Percentiles rank a stretch among this genome's conserved stretches.
Evolutionary conservation across 2,329 filamentous ascomycete genomes (phyloP).

Genomic region (Polychaeton citri): DNA sequence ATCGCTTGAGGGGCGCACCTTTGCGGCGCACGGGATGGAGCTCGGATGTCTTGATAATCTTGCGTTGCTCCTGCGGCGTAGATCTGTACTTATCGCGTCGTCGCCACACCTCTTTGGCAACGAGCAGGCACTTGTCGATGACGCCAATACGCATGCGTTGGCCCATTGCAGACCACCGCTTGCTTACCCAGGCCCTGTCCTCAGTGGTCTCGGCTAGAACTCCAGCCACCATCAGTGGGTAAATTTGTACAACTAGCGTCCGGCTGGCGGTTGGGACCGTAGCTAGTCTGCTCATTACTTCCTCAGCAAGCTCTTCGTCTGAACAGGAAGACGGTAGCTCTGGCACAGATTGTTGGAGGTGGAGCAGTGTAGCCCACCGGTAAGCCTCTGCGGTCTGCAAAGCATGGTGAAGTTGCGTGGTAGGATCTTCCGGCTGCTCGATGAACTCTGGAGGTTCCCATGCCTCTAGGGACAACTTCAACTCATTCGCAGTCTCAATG

Average conservation of each 20-base stretch:
- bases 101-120: conserved; percentile 54
- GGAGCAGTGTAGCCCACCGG: conserved; percentile 51
- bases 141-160: conserved; percentile 53
- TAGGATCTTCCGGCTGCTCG: conserved; percentile 50
- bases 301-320: conserved; percentile 43
- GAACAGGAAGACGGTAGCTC: conserved; percentile 49
- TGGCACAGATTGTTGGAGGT: conserved; percentile 55
- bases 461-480: conserved; percentile 46
- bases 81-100: conserved; percentile 43
- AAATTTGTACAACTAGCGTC: conserved; percentile 56
- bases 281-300: conserved; percentile 47
- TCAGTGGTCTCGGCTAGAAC: conserved; percentile 48
- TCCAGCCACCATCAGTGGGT: conserved; percentile 53
- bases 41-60: conserved; percentile 23
- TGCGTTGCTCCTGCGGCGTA: conserved; percentile 17
- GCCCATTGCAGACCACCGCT: conserved; percentile 49
- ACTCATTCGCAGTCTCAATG: conserved; percentile 47
- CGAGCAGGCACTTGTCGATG: conserved; percentile 50
- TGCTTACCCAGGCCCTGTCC: conserved; percentile 50
- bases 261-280: conserved; percentile 50
- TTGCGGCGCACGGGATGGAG: conserved; percentile 14
- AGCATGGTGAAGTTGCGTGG: conserved; percentile 48
- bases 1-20: conserved; percentile 10
- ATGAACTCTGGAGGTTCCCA: conserved; percentile 48
- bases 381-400: conserved; percentile 55